phyloP scores from a whole-genome alignment of 1,139 yeast genomes.

The Hansenula lynferdii region DNA sequence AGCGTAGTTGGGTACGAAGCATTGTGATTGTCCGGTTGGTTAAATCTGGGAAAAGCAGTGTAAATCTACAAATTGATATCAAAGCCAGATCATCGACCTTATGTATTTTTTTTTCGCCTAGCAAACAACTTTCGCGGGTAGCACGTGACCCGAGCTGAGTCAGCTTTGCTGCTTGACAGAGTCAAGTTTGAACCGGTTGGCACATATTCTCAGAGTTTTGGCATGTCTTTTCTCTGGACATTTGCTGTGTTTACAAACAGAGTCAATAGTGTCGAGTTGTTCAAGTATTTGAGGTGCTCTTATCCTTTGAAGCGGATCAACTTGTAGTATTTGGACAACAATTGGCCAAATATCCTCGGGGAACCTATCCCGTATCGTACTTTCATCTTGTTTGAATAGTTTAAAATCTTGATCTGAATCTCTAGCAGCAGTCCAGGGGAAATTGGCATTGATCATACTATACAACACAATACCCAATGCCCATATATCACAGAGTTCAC shows the following conservation, averaged over 20 bases:
- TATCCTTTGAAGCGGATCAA: slow-evolving; percentile 9
- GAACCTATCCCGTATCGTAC: slow-evolving; percentile 1
- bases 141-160: not conserved
- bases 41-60: too few relatives aligned
- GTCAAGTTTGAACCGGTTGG: slow-evolving; percentile 4
- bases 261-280: not conserved
- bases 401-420: slow-evolving; percentile 68
- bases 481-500: slow-evolving; percentile 67
- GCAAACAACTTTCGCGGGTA: too few relatives aligned
- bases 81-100: not conserved
- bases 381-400: slow-evolving; percentile 24
- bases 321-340: slow-evolving; percentile 2
- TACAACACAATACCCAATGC: slow-evolving; percentile 42
- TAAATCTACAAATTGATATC: too few relatives aligned
- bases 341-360: slow-evolving; percentile 7
- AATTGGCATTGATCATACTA: slow-evolving; percentile 36
- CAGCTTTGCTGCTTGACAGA: not conserved
- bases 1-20: slow-evolving; percentile 8
- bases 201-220: slow-evolving; percentile 6
- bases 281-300: slow-evolving; percentile 5
- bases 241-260: slow-evolving; percentile 5
- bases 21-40: too few relatives aligned
- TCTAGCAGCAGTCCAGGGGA: slow-evolving; percentile 87
- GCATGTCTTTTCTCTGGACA: slow-evolving; percentile 5
- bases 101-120: too few relatives aligned